Percentiles rank a stretch among this genome's conserved stretches.
Conservation (phyloP, 163 green algal species). For the Picocystis sp. region DNA sequence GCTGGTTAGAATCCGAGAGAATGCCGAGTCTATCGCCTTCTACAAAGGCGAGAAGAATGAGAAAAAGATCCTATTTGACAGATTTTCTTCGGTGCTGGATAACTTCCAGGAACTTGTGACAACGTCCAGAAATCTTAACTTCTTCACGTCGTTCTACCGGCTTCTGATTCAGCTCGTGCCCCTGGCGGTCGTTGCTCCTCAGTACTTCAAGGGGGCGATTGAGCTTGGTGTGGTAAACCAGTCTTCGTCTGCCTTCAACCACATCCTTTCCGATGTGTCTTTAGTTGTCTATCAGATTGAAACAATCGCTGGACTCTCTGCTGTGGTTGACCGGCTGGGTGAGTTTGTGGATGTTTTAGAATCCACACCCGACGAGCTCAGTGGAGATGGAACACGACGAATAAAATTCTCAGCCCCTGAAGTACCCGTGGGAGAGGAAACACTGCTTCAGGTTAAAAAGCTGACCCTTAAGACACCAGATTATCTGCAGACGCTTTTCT, state of each 20-base stretch:
- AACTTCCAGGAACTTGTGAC: slow-evolving; percentile 74
- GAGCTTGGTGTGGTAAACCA: slow-evolving; percentile 97
- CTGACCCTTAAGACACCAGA: slow-evolving; percentile 45
- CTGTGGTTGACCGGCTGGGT: slow-evolving; percentile 80
- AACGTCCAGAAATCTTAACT: slow-evolving; percentile 74
- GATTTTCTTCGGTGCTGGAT: slow-evolving; percentile 30
- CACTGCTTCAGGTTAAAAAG: background rate
- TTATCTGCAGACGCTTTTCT: slow-evolving; percentile 31
- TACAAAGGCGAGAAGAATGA: slow-evolving; percentile 75
- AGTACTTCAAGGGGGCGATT: slow-evolving; percentile 76
- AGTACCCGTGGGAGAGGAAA: background rate
- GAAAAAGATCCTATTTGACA: slow-evolving; percentile 18
- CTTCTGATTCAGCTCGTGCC: slow-evolving; percentile 36
- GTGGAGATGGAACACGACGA: background rate
- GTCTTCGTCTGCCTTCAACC: slow-evolving; percentile 83
- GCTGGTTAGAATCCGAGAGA: slow-evolving; percentile 76
- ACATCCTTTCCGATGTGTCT: slow-evolving; percentile 84
- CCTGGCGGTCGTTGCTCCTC: slow-evolving; percentile 37
- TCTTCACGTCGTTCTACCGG: slow-evolving; percentile 95
- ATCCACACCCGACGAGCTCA: background rate
- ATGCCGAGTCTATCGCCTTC: slow-evolving; percentile 89
- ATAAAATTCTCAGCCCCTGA: background rate
- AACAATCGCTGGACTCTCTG: slow-evolving; percentile 69
- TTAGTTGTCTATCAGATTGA: slow-evolving; percentile 92
- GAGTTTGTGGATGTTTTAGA: slow-evolving; percentile 24